Conservation (phyloP, 2,329 filamentous ascomycete species). For the Pseudocercospora crystallina region DNA sequence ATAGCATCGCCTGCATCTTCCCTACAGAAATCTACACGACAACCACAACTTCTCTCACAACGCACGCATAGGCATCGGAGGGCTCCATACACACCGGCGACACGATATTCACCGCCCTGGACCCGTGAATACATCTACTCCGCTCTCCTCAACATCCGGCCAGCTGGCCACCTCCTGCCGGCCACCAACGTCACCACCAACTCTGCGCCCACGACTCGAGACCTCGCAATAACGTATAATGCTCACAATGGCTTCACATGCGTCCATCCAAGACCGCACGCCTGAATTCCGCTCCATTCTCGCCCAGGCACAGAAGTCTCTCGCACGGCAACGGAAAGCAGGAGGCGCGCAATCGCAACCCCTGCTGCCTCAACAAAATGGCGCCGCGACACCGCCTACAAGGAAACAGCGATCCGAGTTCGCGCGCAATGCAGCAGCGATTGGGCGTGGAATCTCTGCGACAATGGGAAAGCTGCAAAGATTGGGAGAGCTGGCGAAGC, state of each 20-base stretch:
- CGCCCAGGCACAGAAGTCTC: constrained; percentile 67
- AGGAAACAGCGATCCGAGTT: constrained; percentile 74
- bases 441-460: constrained; percentile 83
- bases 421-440: constrained; percentile 84
- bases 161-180: constrained; percentile 18
- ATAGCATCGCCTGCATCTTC: no score
- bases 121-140: neutral
- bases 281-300: constrained; percentile 93
- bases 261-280: constrained; percentile 93
- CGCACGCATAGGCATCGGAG: no score
- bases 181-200: constrained; percentile 7
- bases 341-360: constrained; percentile 72
- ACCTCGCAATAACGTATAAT: constrained; percentile 3
- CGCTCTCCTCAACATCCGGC: neutral
- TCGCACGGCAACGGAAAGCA: constrained; percentile 69
- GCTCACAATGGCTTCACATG: constrained; percentile 49
- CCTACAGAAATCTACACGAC: no score
- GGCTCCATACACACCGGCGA: neutral
- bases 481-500: constrained; percentile 87
- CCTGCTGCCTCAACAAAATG: constrained; percentile 64
- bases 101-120: neutral
- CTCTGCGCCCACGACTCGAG: neutral
- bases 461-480: constrained; percentile 96
- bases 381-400: constrained; percentile 38
- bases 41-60: no score